phyloP scores from a whole-genome alignment of 768 basidiomycete species.

The Russula vinacea region DNA sequence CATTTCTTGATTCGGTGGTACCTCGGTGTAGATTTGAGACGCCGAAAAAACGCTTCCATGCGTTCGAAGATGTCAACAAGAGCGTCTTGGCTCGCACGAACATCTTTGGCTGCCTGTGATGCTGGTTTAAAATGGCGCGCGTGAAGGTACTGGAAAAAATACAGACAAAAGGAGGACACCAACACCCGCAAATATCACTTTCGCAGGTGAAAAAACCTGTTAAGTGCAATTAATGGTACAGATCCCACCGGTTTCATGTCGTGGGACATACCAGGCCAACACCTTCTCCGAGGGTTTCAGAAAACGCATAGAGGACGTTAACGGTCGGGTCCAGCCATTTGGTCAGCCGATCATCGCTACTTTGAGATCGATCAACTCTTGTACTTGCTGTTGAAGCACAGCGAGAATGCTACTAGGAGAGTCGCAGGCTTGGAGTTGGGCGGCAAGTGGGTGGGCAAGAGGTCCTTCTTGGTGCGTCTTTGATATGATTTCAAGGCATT shows the following conservation, averaged over 20 bases:
- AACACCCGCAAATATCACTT: not conserved
- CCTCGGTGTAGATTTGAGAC: not conserved
- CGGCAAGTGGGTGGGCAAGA: not conserved
- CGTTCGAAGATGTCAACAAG: not conserved
- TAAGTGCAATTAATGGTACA: not conserved
- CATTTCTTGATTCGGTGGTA: not conserved
- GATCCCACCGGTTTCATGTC: too few species aligned
- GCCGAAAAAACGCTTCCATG: not conserved
- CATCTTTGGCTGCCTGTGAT: not conserved
- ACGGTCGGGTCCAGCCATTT: slow-evolving; percentile 1
- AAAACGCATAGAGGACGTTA: not conserved
- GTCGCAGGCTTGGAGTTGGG: not conserved
- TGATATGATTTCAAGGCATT: not conserved
- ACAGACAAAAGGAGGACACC: not conserved
- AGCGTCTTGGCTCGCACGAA: not conserved
- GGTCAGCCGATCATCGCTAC: not conserved
- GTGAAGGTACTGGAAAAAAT: not conserved
- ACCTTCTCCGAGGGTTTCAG: not conserved
- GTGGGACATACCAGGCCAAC: not conserved
- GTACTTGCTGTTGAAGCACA: not conserved
- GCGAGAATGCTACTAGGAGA: not conserved
- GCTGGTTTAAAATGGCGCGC: not conserved
- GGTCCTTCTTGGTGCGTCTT: not conserved
- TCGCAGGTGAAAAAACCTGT: not conserved
- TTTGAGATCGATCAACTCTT: not conserved